Base-by-base conservation (phyloP, 2,329 filamentous ascomycete genomes). In the Exophiala sideris region DNA sequence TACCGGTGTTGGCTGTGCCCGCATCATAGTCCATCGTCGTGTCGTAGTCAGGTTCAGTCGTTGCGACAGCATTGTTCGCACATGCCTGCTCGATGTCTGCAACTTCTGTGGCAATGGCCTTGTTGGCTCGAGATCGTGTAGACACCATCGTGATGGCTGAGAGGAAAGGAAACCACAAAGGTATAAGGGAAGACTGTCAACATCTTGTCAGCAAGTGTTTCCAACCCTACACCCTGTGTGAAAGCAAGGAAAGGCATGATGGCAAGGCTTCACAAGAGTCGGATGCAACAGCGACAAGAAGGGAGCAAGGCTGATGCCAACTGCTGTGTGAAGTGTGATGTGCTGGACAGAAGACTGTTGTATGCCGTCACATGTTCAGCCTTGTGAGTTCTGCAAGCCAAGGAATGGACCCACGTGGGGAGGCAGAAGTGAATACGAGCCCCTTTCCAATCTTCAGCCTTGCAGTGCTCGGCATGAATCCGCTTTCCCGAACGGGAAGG, bases 111-210 rank as follows among this genome's bases (percentile, higher is more conserved):
- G 34, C 32, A 16, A 16, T 29, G 10, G 46, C 46, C 14, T 35
- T 35, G 5, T 24, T n/a, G 1, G 12, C 3, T 24, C 40, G 40
- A 16, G 45, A 35, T 8, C 54, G 46, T 46, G 54, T 57, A 7
- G 34, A 45, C 6, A 50, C 50, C 54, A 57, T 57, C 4, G 33
- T 56, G 51, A 32, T 9, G 34, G 21, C 6, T 41, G 14, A 20
- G 10, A 11, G 11, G 20, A 21, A 36, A 48, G 35, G 14, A 5
- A 48, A 38, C 2, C 5, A 38, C 35, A 38, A 5, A 29, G 6
- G 35, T 38, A 11, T 7, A 11, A 5, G 1, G 11, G 10, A 12
- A 5, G 11, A 38, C 35, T 38, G 4, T 2, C 5, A 3, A 12
- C 35, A 16, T 16, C 3, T 12, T 38, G 35, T 38, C 5, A 38